These are phyloP conservation scores for Citrus reticulata DNA, from an alignment of 345 rosid species.

Conservation along the genomic window DNA sequence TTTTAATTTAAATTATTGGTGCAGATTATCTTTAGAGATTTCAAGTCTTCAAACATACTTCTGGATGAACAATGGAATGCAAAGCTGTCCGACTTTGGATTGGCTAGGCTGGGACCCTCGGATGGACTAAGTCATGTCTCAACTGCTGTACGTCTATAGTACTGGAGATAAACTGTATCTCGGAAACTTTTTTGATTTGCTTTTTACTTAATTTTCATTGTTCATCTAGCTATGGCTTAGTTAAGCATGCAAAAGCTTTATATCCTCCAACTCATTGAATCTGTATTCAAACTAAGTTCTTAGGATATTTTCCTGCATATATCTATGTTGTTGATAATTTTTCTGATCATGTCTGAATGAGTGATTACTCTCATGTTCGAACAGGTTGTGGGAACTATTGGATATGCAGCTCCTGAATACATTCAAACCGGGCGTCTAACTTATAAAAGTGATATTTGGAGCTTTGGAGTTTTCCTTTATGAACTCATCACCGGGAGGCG, in stretches of 20 bases:
- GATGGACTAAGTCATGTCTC: slow-evolving; percentile 91
- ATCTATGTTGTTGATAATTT: not conserved
- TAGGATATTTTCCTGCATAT: not conserved
- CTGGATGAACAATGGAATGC: slow-evolving; percentile 93
- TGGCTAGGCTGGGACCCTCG: slow-evolving; percentile 94
- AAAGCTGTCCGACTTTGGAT: slow-evolving; percentile 88
- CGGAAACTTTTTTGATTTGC: not conserved
- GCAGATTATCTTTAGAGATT: slow-evolving; percentile 93
- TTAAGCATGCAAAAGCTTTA: not conserved
- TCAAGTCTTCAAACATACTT: slow-evolving; percentile 92
- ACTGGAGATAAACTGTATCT: not conserved
- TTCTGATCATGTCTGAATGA: not conserved
- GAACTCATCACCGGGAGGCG: slow-evolving; percentile 93
- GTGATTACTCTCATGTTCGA: slow-evolving; percentile 1
- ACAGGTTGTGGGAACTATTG: slow-evolving; percentile 92
- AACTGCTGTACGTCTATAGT: slow-evolving; percentile 55
- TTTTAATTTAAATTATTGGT: not conserved
- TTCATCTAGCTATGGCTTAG: not conserved
- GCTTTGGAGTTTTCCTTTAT: slow-evolving; percentile 83
- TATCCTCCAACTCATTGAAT: not conserved
- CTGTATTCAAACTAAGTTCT: not conserved
- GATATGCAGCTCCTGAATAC: slow-evolving; percentile 96
- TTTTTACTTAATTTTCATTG: not conserved
- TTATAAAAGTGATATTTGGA: slow-evolving; percentile 80
- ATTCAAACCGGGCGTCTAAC: slow-evolving; percentile 86